Base-by-base conservation (phyloP, 2,329 filamentous ascomycete genomes). In the Sphaerostilbella broomeana region DNA sequence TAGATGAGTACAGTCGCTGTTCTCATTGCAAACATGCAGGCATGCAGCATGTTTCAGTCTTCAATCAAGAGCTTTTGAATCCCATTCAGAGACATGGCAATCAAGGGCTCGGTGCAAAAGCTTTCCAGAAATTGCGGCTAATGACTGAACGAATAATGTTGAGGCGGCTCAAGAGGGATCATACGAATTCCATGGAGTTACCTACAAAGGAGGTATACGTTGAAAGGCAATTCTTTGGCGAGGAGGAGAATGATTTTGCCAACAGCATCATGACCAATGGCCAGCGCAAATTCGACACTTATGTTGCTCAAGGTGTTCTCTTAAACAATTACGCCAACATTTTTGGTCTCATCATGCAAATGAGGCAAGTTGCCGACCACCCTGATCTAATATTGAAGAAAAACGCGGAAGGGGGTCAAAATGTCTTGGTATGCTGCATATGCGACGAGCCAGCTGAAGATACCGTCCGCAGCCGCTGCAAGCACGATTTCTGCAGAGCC, bases 271-370 rank as follows among this genome's bases (percentile, higher is more conserved):
- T 97, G 87, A 86, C 81, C 12, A 94, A 86, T 56, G 84, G 86
- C 6, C 77, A 82, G 43, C 83, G 92, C 45, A 81, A 88, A 52
- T 98, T 97, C 50, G 86, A 97, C 56, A 97, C 89, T 0, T 98
- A 97, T 50, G 92, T 97, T 25, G 84, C 87, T 13, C 86, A 88
- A 47, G 89, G 88, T 67, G 90, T 97, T 15, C 79, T 98, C 62
- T 75, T 98, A 45, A 88, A 97, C 70, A 95, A 95, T 58, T 97
- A 97, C 52, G 92, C 92, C 67, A 98, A 98, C 60, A 97, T 98
- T 49, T 98, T 98, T 54, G 90, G 89, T 56, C 74, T 98, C 40
- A 95, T 98, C 56, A 97, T 97, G 87, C 89, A 95, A 62, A 97
- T 98, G 90, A 84, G 92, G 40, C 92, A 98, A 65, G 86, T 95